Conservation (phyloP, 805 yeast genomes). For the Myxozyma neglecta region DNA sequence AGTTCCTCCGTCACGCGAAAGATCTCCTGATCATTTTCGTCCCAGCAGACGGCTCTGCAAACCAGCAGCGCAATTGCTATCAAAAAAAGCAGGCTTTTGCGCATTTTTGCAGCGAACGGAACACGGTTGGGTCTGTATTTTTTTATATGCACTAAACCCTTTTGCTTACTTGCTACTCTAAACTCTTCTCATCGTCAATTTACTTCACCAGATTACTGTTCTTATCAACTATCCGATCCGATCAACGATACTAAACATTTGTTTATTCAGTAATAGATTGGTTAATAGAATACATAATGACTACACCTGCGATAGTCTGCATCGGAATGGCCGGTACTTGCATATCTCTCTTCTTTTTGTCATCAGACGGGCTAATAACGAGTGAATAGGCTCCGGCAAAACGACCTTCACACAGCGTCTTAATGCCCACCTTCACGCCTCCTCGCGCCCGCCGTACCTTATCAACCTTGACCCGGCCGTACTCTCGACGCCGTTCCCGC, state of each 20-base stretch:
- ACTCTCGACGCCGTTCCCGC: conserved; percentile 85
- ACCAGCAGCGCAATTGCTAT: background rate
- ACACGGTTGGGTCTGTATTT: no score
- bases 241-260: no score
- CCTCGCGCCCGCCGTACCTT: conserved; percentile 76
- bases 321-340: conserved; percentile 50
- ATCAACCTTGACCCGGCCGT: conserved; percentile 97
- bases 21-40: conserved; percentile 74
- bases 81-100: background rate
- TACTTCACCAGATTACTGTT: no score
- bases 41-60: conserved; percentile 44
- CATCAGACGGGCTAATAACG: no score
- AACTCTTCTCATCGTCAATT: no score
- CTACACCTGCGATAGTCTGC: conserved; percentile 48
- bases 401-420: conserved; percentile 96
- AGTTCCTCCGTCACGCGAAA: conserved; percentile 69
- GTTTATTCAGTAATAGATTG: no score
- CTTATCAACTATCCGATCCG: no score
- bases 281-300: no score
- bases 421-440: conserved; percentile 80
- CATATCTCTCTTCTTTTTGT: background rate
- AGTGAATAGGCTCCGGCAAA: conserved; percentile 87
- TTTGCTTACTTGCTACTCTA: no score
- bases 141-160: no score
- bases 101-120: no score